Evolutionary conservation across 176 grass and related monocot genomes (phyloP).

Genomic region (Zoysia pacifica): DNA sequence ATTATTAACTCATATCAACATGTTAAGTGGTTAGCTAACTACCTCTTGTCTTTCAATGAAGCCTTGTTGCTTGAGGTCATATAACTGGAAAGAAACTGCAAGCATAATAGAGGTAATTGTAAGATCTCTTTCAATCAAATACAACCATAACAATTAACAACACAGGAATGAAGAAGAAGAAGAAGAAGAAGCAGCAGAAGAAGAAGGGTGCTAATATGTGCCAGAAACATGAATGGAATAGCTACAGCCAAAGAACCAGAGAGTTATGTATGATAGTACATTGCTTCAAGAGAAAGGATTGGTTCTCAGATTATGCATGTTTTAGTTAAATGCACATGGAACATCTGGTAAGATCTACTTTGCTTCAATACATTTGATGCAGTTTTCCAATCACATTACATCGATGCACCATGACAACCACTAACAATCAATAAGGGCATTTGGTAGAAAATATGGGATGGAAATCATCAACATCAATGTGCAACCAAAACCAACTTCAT

Average conservation of each 20-base stretch:
- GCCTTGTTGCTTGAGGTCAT: slow-evolving; percentile 97
- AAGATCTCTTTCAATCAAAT: slow-evolving; percentile 5
- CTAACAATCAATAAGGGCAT: neutral
- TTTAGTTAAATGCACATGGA: neutral
- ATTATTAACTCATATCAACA: slow-evolving; percentile 15
- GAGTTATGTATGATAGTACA: neutral
- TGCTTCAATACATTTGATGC: neutral
- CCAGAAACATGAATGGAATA: neutral
- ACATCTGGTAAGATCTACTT: no score
- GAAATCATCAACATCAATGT: neutral
- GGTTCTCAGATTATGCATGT: neutral
- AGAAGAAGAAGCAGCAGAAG: no score
- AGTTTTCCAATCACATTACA: neutral
- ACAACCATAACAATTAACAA: slow-evolving; percentile 31
- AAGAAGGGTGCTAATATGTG: neutral
- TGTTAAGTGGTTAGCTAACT: slow-evolving; percentile 14
- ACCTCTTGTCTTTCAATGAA: slow-evolving; percentile 99
- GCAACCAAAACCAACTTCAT: neutral
- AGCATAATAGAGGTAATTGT: slow-evolving; percentile 10
- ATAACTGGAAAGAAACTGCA: slow-evolving; percentile 95
- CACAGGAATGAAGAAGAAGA: neutral
- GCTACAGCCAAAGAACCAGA: neutral
- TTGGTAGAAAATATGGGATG: neutral
- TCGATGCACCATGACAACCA: no score
- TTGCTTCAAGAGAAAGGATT: neutral